Evolutionary conservation across 1,284 basidiomycete species (phyloP).

Genomic region (Ustilago vetiveriae): DNA sequence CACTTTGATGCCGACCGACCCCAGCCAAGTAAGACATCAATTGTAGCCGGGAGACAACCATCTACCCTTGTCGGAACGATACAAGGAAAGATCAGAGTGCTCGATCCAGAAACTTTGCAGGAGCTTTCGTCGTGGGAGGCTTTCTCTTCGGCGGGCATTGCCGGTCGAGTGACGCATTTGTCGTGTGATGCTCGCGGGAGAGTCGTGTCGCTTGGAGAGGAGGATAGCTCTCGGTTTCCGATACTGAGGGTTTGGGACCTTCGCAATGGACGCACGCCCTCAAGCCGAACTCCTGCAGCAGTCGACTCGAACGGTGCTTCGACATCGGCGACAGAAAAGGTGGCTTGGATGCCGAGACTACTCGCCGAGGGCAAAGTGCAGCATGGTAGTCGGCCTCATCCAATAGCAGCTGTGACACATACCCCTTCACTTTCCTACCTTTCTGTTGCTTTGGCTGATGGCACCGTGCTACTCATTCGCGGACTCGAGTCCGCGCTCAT

Average conservation of each 20-base stretch:
- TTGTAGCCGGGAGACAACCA: constrained; percentile 15
- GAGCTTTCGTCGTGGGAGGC: constrained; percentile 55
- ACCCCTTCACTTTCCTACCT: constrained; percentile 84
- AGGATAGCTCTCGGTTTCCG: constrained; percentile 50
- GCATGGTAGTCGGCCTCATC: constrained; percentile 57
- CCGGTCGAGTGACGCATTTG: constrained; percentile 51
- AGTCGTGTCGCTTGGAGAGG: constrained; percentile 54
- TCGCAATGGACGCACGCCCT: constrained; percentile 22
- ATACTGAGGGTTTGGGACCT: constrained; percentile 63
- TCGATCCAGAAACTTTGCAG: constrained; percentile 51
- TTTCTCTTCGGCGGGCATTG: constrained; percentile 31
- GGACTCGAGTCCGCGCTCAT: constrained; percentile 87
- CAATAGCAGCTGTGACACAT: constrained; percentile 79
- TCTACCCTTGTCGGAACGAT: constrained; percentile 52
- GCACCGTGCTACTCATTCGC: constrained; percentile 89
- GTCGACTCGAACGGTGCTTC: background rate
- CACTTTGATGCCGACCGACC: constrained; percentile 7
- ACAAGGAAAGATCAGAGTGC: constrained; percentile 44
- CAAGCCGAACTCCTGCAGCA: background rate
- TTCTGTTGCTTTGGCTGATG: constrained; percentile 89
- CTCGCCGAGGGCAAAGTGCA: constrained; percentile 58
- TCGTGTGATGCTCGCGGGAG: constrained; percentile 48
- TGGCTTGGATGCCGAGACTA: constrained; percentile 47
- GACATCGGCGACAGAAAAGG: background rate
- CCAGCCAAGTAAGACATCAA: constrained; percentile 1